Evolutionary conservation across 371 early-diverging fungal species (phyloP), one percentile per base, ranked within the genome.

Genomic region (Blakeslea trispora): DNA sequence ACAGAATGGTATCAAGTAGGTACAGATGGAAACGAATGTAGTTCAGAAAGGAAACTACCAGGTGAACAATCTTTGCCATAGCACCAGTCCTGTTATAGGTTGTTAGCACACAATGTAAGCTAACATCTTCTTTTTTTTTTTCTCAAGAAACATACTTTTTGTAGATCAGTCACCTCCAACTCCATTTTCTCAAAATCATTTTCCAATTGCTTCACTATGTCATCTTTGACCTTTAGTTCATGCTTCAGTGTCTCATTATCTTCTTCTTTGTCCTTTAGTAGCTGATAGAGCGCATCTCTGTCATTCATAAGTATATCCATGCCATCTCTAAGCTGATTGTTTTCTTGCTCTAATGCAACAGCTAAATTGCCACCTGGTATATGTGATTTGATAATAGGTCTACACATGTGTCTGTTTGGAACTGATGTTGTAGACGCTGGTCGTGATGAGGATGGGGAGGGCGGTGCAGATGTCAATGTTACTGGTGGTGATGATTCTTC

Each of bases 181-280:
- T 75, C 74, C 70, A 79, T 68, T 2, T 68, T 62, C 40, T 69
- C 63, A 67, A 79, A 79, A 40, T 75, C 79, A 34, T 67, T 61
- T 49, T 79, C 79, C 15, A 79, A 43, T 31, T 79, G 74, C 19
- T 68, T 64, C 3, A 79, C 74, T 42, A 79, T 70, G 17, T 63
- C 64, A 57, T 79, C 79, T 44, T 79, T 79, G 48, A 75, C 57
- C 18, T 54, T 62, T 14, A 79, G 47, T 57, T 79, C 76, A 15
- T 60, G 51, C 47, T 73, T 71, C 45, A 79, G 45, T 28, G 60
- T 63, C 46, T 79, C 66, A 9, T 69, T 58, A 51, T 71, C 75
- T 28, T 75, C 66, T 40, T 75, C 75, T 43, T 72, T 79, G 2
- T 75, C 74, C 37, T 71, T 57, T 22, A 72, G 34, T 40, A 70